Base-by-base conservation (phyloP, 140 eudicot genomes). In the Bidens hawaiensis region DNA sequence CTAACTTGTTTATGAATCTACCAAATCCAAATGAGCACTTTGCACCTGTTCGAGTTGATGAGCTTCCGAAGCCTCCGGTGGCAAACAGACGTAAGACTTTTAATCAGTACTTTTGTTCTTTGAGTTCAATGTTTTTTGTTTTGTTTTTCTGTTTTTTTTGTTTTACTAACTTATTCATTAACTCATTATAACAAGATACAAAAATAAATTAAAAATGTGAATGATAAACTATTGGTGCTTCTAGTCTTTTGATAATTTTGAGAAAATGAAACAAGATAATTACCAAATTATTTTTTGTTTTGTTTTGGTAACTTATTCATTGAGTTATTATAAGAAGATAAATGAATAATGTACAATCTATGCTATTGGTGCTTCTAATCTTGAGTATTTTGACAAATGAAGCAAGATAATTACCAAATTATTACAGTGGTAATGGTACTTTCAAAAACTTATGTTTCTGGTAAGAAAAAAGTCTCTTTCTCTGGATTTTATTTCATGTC, bases 31-130 rank as follows among this genome's bases (percentile, higher is more conserved):
- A 77, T 38, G 96, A 83, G 21, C 28, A 76, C 9, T 25, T 85
- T 21, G 61, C 70, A 80, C 81, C 93, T 0, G 62, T 93, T 56
- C 82, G 89, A 48, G 56, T 87, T 17, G 94, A 87, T 58, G 96
- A 93, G 63, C 88, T 88, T 52, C 99, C 95, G 0, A 88, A 83
- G 76, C 95, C 95, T 50, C 95, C 96, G 1, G 93, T 72, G 41
- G 87, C 94, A n/a, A 93, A 85, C 79, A 76, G 95, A 69, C 96
- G 99, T 93, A 73, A 85, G 96, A 73, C 12, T 18, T 31, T 9
- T 14, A 24, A 40, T 55, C 14, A 8, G 31, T 75, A n/a, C 64
- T 31, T 59, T 38, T 66, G 49, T 47, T 18, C n/a, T 60, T 78
- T 73, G 15, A 51, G 42, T 24, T 36, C 34, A 5, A 19, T 5